Conservation (phyloP, 2,329 filamentous ascomycete genomes). For the Pyricularia pennisetigena region DNA sequence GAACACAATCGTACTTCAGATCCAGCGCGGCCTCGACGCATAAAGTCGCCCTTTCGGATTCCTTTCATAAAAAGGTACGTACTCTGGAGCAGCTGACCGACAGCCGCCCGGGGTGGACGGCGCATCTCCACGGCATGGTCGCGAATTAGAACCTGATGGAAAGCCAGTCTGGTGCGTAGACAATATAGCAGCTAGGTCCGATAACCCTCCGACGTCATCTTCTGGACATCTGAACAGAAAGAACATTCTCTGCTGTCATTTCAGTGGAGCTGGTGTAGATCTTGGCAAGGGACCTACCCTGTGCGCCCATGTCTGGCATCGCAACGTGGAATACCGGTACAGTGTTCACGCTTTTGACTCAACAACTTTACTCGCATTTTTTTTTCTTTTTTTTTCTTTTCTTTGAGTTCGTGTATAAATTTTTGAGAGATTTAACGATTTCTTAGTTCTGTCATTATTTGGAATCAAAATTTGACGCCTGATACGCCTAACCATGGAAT, state of each 20-base stretch:
- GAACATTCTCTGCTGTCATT: background rate
- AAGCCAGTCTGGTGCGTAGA: background rate
- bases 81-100: background rate
- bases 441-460: background rate
- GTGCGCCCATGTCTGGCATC: background rate
- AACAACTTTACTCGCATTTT: too few relatives aligned
- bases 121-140: background rate
- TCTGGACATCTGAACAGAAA: background rate
- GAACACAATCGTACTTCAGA: background rate
- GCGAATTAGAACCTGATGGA: background rate
- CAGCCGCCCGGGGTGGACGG: background rate
- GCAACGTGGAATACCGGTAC: background rate
- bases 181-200: background rate
- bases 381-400: too few relatives aligned
- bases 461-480: background rate
- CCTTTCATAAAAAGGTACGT: background rate
- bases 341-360: too few relatives aligned
- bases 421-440: background rate
- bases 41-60: background rate
- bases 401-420: background rate
- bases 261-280: background rate
- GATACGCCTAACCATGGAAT: background rate
- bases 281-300: background rate
- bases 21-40: background rate
- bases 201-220: background rate